These are phyloP conservation scores for Tylopilus rubrobrunneus DNA, from an alignment of 768 basidiomycete genomes.

Conservation along the genomic window DNA sequence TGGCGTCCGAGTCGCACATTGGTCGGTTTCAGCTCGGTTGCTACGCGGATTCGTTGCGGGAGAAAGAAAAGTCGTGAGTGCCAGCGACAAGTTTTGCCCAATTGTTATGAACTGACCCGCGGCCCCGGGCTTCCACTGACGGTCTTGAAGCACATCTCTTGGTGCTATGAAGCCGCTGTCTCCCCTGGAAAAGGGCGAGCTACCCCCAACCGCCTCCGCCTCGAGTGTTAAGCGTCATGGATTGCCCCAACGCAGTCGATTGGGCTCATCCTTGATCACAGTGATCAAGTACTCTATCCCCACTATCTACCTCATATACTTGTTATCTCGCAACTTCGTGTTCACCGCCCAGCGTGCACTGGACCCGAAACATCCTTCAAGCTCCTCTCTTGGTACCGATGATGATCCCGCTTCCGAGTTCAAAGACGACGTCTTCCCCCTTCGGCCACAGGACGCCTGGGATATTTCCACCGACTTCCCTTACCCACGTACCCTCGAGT, in stretches of 20 bases:
- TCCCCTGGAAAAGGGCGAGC: slow-evolving; percentile 17
- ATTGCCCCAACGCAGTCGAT: background rate
- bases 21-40: background rate
- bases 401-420: slow-evolving; percentile 41
- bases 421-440: slow-evolving; percentile 57
- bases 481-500: slow-evolving; percentile 61
- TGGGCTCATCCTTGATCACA: slow-evolving; percentile 2
- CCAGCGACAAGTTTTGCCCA: background rate
- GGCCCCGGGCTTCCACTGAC: background rate
- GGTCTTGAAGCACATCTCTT: slow-evolving; percentile 6
- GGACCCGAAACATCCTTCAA: slow-evolving; percentile 1
- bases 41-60: background rate
- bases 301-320: slow-evolving; percentile 17
- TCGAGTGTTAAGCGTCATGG: background rate
- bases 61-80: background rate
- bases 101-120: background rate
- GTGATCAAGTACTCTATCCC: slow-evolving; percentile 19
- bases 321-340: slow-evolving; percentile 10
- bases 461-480: slow-evolving; percentile 75
- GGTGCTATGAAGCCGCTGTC: slow-evolving; percentile 8
- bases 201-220: slow-evolving; percentile 10
- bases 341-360: background rate
- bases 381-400: slow-evolving; percentile 3
- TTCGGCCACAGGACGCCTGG: slow-evolving; percentile 53
- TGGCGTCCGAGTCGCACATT: background rate